Evolutionary conservation across 192 early-diverging fungal species (phyloP), one percentile per base, ranked within the genome.

Genomic region (Dissophora ornata): DNA sequence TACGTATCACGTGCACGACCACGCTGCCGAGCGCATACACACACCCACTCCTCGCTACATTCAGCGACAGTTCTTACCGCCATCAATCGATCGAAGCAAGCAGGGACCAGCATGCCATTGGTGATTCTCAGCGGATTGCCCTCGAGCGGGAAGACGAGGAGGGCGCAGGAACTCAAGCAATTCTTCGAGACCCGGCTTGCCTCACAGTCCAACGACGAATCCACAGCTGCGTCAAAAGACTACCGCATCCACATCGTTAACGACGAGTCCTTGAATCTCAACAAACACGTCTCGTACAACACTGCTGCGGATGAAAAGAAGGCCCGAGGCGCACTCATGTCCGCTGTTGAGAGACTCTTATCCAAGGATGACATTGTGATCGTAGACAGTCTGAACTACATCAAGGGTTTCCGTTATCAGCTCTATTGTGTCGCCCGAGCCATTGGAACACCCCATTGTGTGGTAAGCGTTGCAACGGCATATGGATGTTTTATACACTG

Each of bases 401-500:
- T 99, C 79, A 99, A 99, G 84, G 97, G 98, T 6, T 95, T 95
- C 70, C 86, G 98, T 62, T 99, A 98, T 82, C 96, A 98, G 80
- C 86, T 98, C 22, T 96, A 95, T 81, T 96, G 95, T 69, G 82
- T 96, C 16, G 90, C 94, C 0, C 87, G 94, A 22, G 92, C 90
- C 41, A 84, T 95, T 30, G 87, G 90, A 48, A 97, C 96, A 0
- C 92, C 97, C 7, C 90, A 93, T 41, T 97, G 96, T 58, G 87
- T 93, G 16, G 86, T 93, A 81, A 73, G 77, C 60, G 21, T 34
- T 40, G 21, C 7, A 47, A 9, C 45, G 22, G 34, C 33, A 21
- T n/a, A 55, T 4, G 34, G 33, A 1, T 29, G 3, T 12, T 9
- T 9, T 38, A 12, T 9, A 38, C 36, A 12, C 7, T 12, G 12